Evolutionary conservation across 2,329 filamentous ascomycete species (phyloP).

Genomic region (Penicillium palitans): DNA sequence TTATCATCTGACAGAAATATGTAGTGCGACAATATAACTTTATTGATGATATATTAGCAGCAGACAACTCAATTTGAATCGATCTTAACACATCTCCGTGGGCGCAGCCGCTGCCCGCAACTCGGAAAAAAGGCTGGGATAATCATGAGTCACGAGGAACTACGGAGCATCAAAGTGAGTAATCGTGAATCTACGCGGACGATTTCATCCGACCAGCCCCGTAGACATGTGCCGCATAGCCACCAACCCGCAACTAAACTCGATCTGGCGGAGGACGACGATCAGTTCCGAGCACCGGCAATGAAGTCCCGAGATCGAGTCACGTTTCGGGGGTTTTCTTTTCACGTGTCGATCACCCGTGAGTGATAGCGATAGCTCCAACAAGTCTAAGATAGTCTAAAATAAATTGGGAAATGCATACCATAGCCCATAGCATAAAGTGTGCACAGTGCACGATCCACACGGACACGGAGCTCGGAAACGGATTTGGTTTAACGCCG

Average conservation of each 20-base stretch:
- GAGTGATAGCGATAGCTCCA: not conserved
- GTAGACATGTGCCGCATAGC: not conserved
- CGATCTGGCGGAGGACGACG: not conserved
- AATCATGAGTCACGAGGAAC: slow-evolving; percentile 1
- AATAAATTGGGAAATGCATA: not conserved
- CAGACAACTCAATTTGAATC: not conserved
- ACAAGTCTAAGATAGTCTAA: not conserved
- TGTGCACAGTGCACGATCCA: slow-evolving; percentile 1
- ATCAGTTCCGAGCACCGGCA: not conserved
- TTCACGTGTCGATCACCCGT: slow-evolving; percentile 6
- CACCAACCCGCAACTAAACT: not conserved
- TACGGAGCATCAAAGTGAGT: not conserved
- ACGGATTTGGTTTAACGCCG: not conserved
- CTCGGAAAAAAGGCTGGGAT: not conserved
- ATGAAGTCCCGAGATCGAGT: not conserved
- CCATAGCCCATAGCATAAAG: not conserved
- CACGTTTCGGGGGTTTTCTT: not conserved
- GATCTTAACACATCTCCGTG: not conserved
- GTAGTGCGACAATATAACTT: too few species aligned
- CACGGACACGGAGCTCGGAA: not conserved
- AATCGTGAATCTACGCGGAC: not conserved
- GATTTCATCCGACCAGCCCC: slow-evolving; percentile 3
- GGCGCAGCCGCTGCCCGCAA: not conserved
- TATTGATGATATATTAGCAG: not conserved
- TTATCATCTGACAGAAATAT: too few species aligned